Base-by-base conservation (phyloP, 805 yeast species). In the Maudiozyma saulgeensis region DNA sequence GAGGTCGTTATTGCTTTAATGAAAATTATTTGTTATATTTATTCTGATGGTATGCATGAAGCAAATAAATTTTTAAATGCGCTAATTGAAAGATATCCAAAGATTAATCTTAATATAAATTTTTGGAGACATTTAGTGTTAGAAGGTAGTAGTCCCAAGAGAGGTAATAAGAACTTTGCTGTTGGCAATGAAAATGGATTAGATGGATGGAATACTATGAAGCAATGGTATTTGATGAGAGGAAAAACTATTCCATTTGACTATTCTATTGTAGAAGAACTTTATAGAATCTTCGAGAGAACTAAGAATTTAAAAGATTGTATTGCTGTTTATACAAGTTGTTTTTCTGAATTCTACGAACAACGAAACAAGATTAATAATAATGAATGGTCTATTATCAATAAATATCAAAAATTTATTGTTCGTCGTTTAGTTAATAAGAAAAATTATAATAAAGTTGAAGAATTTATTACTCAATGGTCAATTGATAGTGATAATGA, bases 71-170 rank as follows among this genome's bases (percentile, higher is more conserved):
- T 57, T 4, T 39, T 63, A 4, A 60, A 59, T 45, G 40, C 42
- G 8, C 53, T 64, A 32, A 45, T 57, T n/a, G 44, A 46, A 9
- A 48, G 40, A 23, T 61, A 58, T 44, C 61, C 65, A 1, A 43
- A 52, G 3, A 45, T 62, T 11, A 46, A 53, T 3, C 49, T 64
- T 34, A 52, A 56, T 40, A 41, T 25, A n/a, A 11, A 46, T 4
- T 63, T 62, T 41, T 64, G 68, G 68, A 53, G 61, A 44, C 51
- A 35, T 25, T 37, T 58, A 16, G 45, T 56, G 7, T 57, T 58
- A 34, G 51, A 59, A 53, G 52, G 59, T 31, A 47, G 46, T 8
- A 35, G 35, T 31, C 35, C 49, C 3, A 41, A 45, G 9, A 23
- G 43, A 18, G 42, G 42, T 19, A 25, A 16, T 4, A 26, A 39